phyloP scores from a whole-genome alignment of 208 protist genomes.

The Jaenimonas drosophilae region DNA sequence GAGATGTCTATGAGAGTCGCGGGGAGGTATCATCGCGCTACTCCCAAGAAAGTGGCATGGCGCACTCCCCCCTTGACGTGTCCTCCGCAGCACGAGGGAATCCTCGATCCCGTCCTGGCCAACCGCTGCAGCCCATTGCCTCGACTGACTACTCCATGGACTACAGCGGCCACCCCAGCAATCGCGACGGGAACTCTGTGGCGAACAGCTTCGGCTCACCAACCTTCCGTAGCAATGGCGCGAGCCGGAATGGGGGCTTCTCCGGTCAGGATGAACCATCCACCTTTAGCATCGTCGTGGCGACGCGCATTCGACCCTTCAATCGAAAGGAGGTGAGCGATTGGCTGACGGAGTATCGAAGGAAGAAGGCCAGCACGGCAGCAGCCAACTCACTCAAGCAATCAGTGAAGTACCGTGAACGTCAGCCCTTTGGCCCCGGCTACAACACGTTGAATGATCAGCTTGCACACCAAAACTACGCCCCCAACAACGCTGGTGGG shows the following conservation, averaged over 20 bases:
- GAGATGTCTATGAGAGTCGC: no score
- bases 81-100: no score
- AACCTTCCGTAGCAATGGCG: background rate
- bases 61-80: no score
- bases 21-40: no score
- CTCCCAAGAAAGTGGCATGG: no score
- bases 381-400: background rate
- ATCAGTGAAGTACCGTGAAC: conserved; percentile 5
- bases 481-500: background rate
- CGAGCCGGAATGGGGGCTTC: background rate
- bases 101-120: no score
- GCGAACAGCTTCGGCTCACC: no score
- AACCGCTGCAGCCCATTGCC: no score
- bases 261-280: background rate
- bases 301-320: conserved; percentile 49
- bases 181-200: no score
- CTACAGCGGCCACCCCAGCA: no score
- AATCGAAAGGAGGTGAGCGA: conserved; percentile 22
- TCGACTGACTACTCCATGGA: no score
- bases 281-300: conserved; percentile 46
- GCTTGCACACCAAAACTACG: background rate
- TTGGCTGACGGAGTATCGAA: conserved; percentile 5
- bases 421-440: conserved; percentile 34
- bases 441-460: background rate
- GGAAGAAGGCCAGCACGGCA: conserved; percentile 3